A percentile compares a stretch with the other conserved stretches of the same genome.
These are phyloP conservation scores for Dionaea muscipula DNA, from an alignment of 179 eudicot species.

Conservation along the genomic window DNA sequence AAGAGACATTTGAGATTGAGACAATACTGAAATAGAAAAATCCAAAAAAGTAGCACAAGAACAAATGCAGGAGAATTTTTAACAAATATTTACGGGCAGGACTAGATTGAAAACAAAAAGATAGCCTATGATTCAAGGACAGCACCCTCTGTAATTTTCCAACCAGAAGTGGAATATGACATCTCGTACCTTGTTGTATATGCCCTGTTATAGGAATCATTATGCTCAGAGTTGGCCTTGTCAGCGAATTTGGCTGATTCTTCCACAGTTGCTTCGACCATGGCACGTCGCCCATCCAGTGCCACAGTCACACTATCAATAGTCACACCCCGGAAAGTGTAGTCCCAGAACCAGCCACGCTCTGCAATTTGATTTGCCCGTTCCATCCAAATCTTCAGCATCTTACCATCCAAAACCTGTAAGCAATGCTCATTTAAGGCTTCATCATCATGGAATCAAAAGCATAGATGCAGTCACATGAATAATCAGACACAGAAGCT, in stretches of 20 bases:
- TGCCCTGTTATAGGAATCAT: slow-evolving; percentile 59
- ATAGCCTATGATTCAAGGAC: slow-evolving; percentile 57
- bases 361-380: slow-evolving; percentile 63
- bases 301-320: slow-evolving; percentile 88
- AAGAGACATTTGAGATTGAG: too few species aligned
- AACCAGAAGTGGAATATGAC: slow-evolving; percentile 41
- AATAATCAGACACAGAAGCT: too few species aligned
- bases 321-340: slow-evolving; percentile 37
- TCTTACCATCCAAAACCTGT: slow-evolving; percentile 84
- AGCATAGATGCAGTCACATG: too few species aligned
- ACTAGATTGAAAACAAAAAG: too few species aligned
- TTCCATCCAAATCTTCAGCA: slow-evolving; percentile 80
- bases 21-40: not conserved
- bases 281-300: slow-evolving; percentile 63
- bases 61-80: too few species aligned
- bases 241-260: slow-evolving; percentile 70
- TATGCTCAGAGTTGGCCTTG: slow-evolving; percentile 48
- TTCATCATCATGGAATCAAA: too few species aligned
- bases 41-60: too few species aligned
- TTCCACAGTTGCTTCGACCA: slow-evolving; percentile 79
- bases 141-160: slow-evolving; percentile 93
- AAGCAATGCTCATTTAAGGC: not conserved
- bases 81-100: slow-evolving; percentile 17
- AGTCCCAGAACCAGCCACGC: slow-evolving; percentile 88
- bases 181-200: slow-evolving; percentile 91